These are phyloP conservation scores for Chlorella sp. DNA, from an alignment of 139 green algal genomes.

Conservation along the genomic window DNA sequence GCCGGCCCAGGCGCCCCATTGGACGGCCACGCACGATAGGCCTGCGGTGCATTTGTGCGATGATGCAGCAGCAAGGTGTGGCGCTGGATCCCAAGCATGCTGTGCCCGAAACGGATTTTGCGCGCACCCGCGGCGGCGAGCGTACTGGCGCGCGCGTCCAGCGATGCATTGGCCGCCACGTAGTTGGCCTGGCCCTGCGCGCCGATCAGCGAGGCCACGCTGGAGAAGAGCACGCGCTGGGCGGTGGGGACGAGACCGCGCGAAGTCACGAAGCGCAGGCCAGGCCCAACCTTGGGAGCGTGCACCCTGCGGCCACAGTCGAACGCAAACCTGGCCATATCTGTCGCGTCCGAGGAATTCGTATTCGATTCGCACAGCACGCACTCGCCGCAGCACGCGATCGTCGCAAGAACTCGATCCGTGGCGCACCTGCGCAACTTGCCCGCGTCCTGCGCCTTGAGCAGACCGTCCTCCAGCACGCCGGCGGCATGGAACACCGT, in stretches of 20 bases:
- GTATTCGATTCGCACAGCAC: background rate
- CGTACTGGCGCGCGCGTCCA: background rate
- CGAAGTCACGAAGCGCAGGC: background rate
- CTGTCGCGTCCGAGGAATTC: background rate
- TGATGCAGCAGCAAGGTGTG: background rate
- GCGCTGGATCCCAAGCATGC: background rate
- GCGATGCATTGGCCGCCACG: slow-evolving; percentile 60
- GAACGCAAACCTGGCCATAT: background rate
- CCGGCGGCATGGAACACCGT: slow-evolving; percentile 43
- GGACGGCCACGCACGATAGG: slow-evolving; percentile 16
- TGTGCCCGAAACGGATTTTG: background rate
- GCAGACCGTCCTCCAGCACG: slow-evolving; percentile 37
- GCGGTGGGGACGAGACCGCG: slow-evolving; percentile 11
- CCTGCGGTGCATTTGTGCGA: slow-evolving; percentile 8
- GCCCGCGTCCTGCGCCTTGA: slow-evolving; percentile 25
- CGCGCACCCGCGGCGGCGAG: background rate
- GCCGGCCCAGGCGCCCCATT: slow-evolving; percentile 48
- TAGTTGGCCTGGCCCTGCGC: slow-evolving; percentile 82
- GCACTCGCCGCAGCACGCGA: background rate
- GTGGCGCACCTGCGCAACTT: slow-evolving; percentile 12
- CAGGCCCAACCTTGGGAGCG: background rate
- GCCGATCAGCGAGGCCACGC: slow-evolving; percentile 68
- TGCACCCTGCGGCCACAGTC: background rate
- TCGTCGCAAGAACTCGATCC: background rate
- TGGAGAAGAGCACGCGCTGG: slow-evolving; percentile 70